Base-by-base conservation (phyloP, 257 asterid genomes). In the Vinca minor region DNA sequence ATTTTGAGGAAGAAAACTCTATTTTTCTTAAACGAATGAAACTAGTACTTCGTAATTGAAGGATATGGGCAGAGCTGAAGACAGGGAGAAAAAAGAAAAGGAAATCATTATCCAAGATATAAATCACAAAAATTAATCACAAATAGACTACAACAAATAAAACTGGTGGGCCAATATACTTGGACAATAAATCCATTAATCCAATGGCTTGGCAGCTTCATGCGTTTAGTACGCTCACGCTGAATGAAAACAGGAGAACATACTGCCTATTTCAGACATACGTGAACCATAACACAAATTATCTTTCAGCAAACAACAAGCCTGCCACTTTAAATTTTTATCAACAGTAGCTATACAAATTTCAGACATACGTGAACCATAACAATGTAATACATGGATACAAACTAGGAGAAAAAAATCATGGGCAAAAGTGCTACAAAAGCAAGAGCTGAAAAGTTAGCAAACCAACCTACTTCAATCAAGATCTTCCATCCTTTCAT, bases 401-500 rank as follows among this genome's bases (percentile, higher is more conserved):
- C 6, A 39, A 20, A 66, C n/a, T 23, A 20, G 36, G 42, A 41
- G 34, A 20, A 11, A 32, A 36, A 67, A 13, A 38, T 3, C 5
- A 53, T 12, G n/a, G 36, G 20, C 10, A 14, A 28, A 28, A 14
- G 0, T 9, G 25, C 52, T 23, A 47, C n/a, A 21, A 25, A 47
- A 2, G 35, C 32, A 52, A 28, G 59, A 53, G 59, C 52, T 42
- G 31, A 29, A 25, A 61, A 63, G n/a, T 57, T 64, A 31, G 59
- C 63, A 20, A 26, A 52, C 56, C 41, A 59, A 63, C 77, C 46
- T 77, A 80, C 73, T 57, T 84, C 76, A 88, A 69, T 83, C 93
- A 31, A 88, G 87, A 75, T n/a, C 95, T 80, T 88, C 95, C 81
- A 81, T 81, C 71, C 85, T 86, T n/a, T n/a, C n/a, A n/a, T n/a